Base-by-base conservation (phyloP, 768 basidiomycete genomes). In the Auricularia sp. region DNA sequence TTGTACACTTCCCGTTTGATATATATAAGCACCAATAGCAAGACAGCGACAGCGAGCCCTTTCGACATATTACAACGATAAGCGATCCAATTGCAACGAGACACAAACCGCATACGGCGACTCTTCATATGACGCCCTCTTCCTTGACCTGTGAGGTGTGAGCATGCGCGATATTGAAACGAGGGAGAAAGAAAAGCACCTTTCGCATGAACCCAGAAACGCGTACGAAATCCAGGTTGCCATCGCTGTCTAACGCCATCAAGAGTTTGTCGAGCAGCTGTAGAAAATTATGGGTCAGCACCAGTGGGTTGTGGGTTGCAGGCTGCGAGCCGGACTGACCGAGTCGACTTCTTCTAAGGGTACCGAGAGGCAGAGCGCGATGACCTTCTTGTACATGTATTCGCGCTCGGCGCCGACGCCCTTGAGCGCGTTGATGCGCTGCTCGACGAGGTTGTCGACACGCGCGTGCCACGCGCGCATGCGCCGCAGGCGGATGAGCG, bases 171-270 rank as follows among this genome's bases (percentile, higher is more conserved):
- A 29, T 29, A 29, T 29, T 1, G 3, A 8, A 61, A 56, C n/a
- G 33, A 33, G 29, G 10, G 42, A 29, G 45, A 18, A 35, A 39
- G 44, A 4, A 36, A 63, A 78, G 34, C 62, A 90, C 90, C 81
- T 92, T 94, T 74, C 91, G 89, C 89, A 95, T 90, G 74, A 95
- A 94, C 1, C 88, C 89, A 59, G 92, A 92, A 47, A 95, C 89
- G 63, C 92, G 85, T 54, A 85, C 85, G 63, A 94, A 85, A 74
- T 94, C 93, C 65, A 89, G 82, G 66, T 89, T 85, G 2, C 88
- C 77, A 71, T 95, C 93, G 70, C 92, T 94, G 73, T 96, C 92
- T 62, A 97, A 84, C 36, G 94, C 92, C 68, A 89, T 79, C 35
- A 95, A 83, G 62, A 97, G 80, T 68, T 89, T 86, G 68, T 92